Evolutionary conservation across 257 asterid genomes (phyloP), one percentile per base, ranked within the genome.

Genomic region (Solanum sejunctum): DNA sequence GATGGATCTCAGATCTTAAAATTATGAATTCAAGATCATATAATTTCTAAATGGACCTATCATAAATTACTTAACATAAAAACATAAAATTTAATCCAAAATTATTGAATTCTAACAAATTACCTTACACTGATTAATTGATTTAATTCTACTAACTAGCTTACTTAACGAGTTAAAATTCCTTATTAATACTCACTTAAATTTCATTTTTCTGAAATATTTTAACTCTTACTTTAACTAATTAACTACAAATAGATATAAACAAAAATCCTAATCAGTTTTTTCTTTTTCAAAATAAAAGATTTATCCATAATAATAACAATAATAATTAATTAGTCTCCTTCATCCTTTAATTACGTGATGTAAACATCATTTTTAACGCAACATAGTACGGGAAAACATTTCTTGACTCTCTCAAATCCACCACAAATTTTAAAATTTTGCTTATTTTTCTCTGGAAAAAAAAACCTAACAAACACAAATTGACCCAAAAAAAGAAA

Each of bases 361-460:
- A 78, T 78, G 61, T 78, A 78, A 78, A 3, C 57, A 66, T 79
- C 47, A 77, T 86, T 87, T 90, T 87, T 85, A 86, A 28, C 88
- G 85, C 86, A 70, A 89, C 61, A 77, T 47, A 82, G 67, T 55
- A 60, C 54, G 84, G 63, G 71, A 80, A 52, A 83, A 47, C 47
- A 75, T 43, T 18, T 78, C 86, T 64, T 85, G 92, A 91, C 93
- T 88, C 61, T 21, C 18, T 26, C 32, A 58, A 84, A 66, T n/a
- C 13, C 45, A 39, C 51, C 57, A 67, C 77, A 71, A 82, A 56
- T 80, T 84, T 15, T 80, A 32, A 26, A 32, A 56, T 63, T 51
- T 71, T 85, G 84, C 82, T 85, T 61, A 26, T 78, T 78, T 61
- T 73, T 73, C 81, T 45, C 61, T 21, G 2, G n/a, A 45, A 1